A percentile compares a stretch with the other conserved stretches of the same genome.
Conservation (phyloP, 106 monocot species). For the Ottelia alismoides region DNA sequence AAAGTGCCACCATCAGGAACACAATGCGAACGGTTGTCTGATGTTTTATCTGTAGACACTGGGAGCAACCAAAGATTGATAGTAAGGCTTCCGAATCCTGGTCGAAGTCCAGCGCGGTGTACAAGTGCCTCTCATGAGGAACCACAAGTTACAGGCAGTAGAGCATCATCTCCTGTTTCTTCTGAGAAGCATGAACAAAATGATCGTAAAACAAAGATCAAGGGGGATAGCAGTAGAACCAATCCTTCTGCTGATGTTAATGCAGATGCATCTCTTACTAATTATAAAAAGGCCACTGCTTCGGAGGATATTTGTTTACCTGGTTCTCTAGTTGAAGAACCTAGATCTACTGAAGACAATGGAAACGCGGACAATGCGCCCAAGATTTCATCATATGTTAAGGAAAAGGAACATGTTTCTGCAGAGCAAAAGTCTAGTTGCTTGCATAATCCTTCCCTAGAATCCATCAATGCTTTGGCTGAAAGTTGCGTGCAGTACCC, state of each 20-base stretch:
- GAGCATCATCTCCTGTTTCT: conserved; percentile 49
- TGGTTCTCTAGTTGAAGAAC: conserved; percentile 9
- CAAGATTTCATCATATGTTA: conserved; percentile 21
- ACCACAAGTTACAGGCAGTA: conserved; percentile 25
- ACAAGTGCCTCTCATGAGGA: conserved; percentile 42
- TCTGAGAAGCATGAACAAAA: conserved; percentile 35
- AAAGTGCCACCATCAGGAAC: conserved; percentile 38
- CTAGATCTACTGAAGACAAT: conserved; percentile 14
- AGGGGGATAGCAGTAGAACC: conserved; percentile 13
- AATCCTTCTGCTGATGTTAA: conserved; percentile 10
- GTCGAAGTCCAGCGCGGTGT: conserved; percentile 33
- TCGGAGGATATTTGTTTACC: conserved; percentile 35
- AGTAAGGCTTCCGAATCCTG: conserved; percentile 77
- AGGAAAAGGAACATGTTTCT: conserved; percentile 18
- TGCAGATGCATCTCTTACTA: conserved; percentile 26
- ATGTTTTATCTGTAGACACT: conserved; percentile 31
- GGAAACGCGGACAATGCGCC: conserved; percentile 11
- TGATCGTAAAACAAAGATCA: conserved; percentile 34
- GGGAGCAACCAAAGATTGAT: conserved; percentile 65
- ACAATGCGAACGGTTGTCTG: conserved; percentile 33
- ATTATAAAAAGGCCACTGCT: conserved; percentile 22
- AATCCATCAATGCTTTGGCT: conserved; percentile 59
- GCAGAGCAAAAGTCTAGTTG: conserved; percentile 25
- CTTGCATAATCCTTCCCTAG: conserved; percentile 21
- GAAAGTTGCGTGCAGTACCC: conserved; percentile 66